Evolutionary conservation across 2,329 filamentous ascomycete species (phyloP), one percentile per base, ranked within the genome.

Genomic region (Pseudonectria buxi): DNA sequence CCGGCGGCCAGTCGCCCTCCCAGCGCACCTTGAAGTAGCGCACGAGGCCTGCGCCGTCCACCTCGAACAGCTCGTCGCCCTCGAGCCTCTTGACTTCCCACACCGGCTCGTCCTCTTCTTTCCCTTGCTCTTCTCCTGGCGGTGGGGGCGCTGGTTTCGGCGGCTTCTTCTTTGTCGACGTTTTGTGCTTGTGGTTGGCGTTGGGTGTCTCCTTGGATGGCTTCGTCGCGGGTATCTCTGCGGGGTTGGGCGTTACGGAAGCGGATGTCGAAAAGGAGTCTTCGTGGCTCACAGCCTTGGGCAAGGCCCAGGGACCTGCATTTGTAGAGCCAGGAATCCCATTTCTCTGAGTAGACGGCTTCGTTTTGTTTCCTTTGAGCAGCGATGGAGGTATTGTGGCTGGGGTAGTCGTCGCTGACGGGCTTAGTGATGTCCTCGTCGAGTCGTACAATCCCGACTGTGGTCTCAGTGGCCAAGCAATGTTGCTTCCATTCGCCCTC

Each of bases 1-100:
- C 68, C 0, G 63, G 55, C 0, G 74, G 71, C 74, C 74, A 78
- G 39, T 74, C 55, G 7, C 74, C 74, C 29, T 65, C 67, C 74
- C 74, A 78, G 6, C 68, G 65, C 1, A 78, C 72, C 22, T 67
- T 59, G 51, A 72, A 78, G 38, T 63, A 65, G 4, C 67, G 66
- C 2, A 66, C 56, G 0, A 47, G 31, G 7, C 55, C 55, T 3
- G 46, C 50, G 4, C 61, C 61, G 10, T 62, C 55, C 1, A 63
- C 57, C 4, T 67, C 53, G 27, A 61, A 53, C 4, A 63, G 33
- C 12, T 56, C 55, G 37, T 67, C 57, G n/a, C 51, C 65, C 39
- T 69, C 65, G 2, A 74, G 53, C 3, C 59, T 51, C 29, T 70
- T 58, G 2, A 74, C 67, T 10, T 65, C 61, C 57, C 64, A 73